Conservation (phyloP, 768 basidiomycete species). For the Trametes punicea region DNA sequence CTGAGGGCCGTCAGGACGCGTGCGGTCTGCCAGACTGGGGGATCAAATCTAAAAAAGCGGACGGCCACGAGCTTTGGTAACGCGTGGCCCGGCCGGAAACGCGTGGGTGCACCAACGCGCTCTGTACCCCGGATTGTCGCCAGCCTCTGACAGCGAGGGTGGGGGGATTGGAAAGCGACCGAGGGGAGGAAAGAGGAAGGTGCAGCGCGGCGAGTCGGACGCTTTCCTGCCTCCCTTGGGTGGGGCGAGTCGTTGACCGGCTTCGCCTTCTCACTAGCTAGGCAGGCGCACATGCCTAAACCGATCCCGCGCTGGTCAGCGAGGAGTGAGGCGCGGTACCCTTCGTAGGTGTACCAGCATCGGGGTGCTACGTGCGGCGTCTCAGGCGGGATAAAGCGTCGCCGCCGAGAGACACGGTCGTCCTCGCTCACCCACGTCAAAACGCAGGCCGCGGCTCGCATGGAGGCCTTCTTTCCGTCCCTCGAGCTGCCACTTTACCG, state of each 20-base stretch:
- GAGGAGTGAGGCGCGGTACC: background rate
- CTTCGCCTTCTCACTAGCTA: background rate
- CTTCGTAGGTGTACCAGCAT: too few species aligned
- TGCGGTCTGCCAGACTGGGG: background rate
- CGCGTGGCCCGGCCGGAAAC: too few species aligned
- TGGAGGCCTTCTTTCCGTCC: too few species aligned
- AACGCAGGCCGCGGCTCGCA: too few species aligned
- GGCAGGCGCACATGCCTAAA: background rate
- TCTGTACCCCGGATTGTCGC: constrained; percentile 1
- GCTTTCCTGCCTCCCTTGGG: background rate
- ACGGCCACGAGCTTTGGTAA: too few species aligned
- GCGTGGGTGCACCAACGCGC: too few species aligned
- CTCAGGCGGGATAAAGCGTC: too few species aligned
- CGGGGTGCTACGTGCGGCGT: too few species aligned
- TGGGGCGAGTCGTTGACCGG: background rate
- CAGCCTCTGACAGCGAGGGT: background rate
- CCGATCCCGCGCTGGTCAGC: background rate
- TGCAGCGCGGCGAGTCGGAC: background rate
- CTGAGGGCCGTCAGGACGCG: background rate
- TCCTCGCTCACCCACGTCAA: too few species aligned
- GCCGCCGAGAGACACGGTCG: too few species aligned
- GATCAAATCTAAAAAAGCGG: too few species aligned
- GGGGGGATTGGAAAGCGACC: background rate
- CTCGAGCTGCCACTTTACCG: background rate
- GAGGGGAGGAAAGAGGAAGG: background rate